These are phyloP conservation scores for Discostella stelligeroides DNA, from an alignment of 108 stramenopile genomes.

Conservation along the genomic window DNA sequence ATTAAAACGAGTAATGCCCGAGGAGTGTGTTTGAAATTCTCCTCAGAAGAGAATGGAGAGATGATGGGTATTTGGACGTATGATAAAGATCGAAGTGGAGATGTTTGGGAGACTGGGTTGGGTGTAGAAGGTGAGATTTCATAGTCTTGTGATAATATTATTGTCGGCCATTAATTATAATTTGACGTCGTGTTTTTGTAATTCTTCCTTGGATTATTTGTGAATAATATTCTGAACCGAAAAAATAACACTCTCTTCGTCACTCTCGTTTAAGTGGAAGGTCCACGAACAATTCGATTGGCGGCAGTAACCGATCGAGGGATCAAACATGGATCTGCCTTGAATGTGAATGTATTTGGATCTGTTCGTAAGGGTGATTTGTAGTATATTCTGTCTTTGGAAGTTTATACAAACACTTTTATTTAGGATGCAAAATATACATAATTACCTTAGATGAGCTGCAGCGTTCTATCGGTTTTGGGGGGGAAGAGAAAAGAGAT, in stretches of 20 bases:
- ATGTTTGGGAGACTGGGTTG: slow-evolving; percentile 33
- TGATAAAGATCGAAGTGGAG: slow-evolving; percentile 38
- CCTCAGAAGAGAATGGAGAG: slow-evolving; percentile 50
- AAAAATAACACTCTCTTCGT: background rate
- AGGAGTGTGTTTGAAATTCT: slow-evolving; percentile 37
- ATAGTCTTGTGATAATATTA: background rate
- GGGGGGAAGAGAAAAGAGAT: no score
- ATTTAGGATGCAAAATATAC: no score
- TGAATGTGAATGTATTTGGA: slow-evolving; percentile 43
- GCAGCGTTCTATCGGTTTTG: no score
- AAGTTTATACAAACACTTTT: no score
- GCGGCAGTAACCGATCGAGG: slow-evolving; percentile 40
- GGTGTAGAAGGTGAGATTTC: slow-evolving; percentile 39
- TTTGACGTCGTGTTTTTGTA: background rate
- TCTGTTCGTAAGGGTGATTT: slow-evolving; percentile 29
- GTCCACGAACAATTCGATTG: slow-evolving; percentile 42
- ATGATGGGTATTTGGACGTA: slow-evolving; percentile 43
- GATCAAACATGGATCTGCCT: slow-evolving; percentile 33
- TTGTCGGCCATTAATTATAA: background rate
- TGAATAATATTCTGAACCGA: background rate
- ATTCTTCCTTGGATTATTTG: background rate
- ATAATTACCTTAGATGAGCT: no score
- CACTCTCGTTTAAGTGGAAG: slow-evolving; percentile 23
- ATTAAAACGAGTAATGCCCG: slow-evolving; percentile 10
- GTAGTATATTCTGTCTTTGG: no score